Base-by-base conservation (phyloP, 805 yeast species). In the Teunomyces panamensis region DNA sequence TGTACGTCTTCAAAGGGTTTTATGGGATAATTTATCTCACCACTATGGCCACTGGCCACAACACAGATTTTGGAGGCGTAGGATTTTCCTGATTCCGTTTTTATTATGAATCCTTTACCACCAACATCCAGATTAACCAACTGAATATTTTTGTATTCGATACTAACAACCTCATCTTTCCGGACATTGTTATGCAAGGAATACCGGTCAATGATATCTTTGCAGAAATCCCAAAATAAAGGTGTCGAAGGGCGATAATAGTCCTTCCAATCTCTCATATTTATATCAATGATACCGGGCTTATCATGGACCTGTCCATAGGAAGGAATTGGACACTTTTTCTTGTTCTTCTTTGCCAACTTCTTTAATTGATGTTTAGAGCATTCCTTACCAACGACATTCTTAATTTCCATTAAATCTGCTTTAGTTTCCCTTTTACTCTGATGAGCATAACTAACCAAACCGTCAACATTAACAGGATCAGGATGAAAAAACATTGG, bases 401-500 rank as follows among this genome's bases (percentile, higher is more conserved):
- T 65, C 30, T 64, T 59, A 37, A 75, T 73, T 49, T 73, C 77
- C 60, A 58, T 64, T 45, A 74, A 54, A 41, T 73, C 75, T 27
- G 49, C 36, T 3, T 48, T 42, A 9, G 52, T 49, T 45, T 72
- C 69, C 14, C 77, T 49, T 20, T 58, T 57, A 28, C 56, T 49
- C 9, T 49, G 45, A 46, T 65, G 63, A 1, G 79, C 74, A 57
- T 56, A 74, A 6, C 69, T 67, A n/a, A 68, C 65, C 62, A 75
- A 51, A 0, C 73, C 77, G 52, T 74, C 79, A 8, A 74, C 57
- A 52, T 71, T 72, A 2, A 59, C 65, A 0, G 79, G 78, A 48
- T 75, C 79, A 0, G 71, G 70, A 46, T 74, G 79, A 53, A 75
- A 75, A 47, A 74, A 73, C 79, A 75, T 75, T 3, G 79, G 79